Base-by-base conservation (phyloP, 2,329 filamentous ascomycete genomes). In the Cytospora schulzeri region DNA sequence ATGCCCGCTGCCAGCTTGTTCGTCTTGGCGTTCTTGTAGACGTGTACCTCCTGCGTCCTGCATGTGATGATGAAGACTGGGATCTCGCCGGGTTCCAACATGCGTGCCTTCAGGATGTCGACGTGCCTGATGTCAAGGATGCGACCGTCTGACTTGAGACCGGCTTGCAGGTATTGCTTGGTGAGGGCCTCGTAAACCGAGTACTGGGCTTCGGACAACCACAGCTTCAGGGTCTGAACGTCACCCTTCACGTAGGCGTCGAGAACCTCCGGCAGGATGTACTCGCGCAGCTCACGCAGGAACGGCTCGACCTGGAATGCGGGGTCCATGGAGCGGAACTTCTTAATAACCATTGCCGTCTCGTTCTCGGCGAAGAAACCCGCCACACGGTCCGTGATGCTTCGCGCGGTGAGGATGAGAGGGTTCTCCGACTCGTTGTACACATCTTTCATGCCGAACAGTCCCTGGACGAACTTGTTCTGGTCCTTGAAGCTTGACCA, bases 311-410 rank as follows among this genome's bases (percentile, higher is more conserved):
- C 86, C 75, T 97, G 92, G 83, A 99, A 99, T 69, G 84, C 85
- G 6, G 95, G 94, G 71, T 99, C 95, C 87, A 98, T 97, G 71
- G 93, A 87, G 55, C 94, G 89, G 83, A 99, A 96, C 77, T 94
- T 96, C 82, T 97, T 98, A 81, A 98, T 96, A 41, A 99, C 95
- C 85, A 90, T 90, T 33, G 95, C 95, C 0, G 93, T 97, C 81
- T 99, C 95, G 76, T 98, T 99, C 78, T 99, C 95, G 67, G 95
- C 95, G 70, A 99, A 99, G 81, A 97, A 99, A 31, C 95, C 93
- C 55, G 91, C 92, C 48, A 99, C 88, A 64, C 91, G 88, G 76
- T 99, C 95, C 35, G 93, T 94, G 71, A 99, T 97, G 76, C 92
- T 93, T 74, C 95, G 90, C 1, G 93, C 95, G 0, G 94, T 98